These are phyloP conservation scores for Cicer judaicum DNA, from an alignment of 306 rosid genomes.

Conservation along the genomic window DNA sequence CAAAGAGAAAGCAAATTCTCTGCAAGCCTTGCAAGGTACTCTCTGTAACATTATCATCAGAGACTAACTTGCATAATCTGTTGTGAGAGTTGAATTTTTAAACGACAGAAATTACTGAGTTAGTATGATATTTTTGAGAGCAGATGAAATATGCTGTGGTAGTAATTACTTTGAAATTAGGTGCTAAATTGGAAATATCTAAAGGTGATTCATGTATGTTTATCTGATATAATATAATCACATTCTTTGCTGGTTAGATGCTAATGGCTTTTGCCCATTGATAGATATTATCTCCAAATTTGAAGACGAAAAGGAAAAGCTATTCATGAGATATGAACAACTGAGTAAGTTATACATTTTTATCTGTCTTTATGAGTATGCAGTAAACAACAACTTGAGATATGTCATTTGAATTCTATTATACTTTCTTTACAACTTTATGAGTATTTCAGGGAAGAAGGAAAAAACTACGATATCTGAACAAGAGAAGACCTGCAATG, in stretches of 20 bases:
- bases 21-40: conserved; percentile 81
- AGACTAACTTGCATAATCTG: background rate
- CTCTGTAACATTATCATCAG: background rate
- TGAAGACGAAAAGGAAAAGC: conserved; percentile 93
- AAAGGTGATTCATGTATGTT: conserved; percentile 13
- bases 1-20: conserved; percentile 75
- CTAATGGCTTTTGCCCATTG: conserved; percentile 29
- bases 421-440: conserved; percentile 1
- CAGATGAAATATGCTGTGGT: conserved; percentile 13
- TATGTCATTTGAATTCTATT: conserved; percentile 6
- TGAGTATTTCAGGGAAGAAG: conserved; percentile 70
- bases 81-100: conserved; percentile 8
- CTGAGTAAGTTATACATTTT: conserved; percentile 63
- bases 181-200: conserved; percentile 8
- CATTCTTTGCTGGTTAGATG: conserved; percentile 27
- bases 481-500: conserved; percentile 75
- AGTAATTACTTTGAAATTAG: conserved; percentile 8
- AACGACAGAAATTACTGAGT: conserved; percentile 19
- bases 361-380: background rate
- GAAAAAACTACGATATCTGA: conserved; percentile 73
- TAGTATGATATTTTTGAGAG: conserved; percentile 6
- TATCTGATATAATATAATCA: background rate
- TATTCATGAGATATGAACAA: conserved; percentile 80
- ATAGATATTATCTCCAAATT: conserved; percentile 79
- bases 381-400: background rate